Evolutionary conservation across 768 basidiomycete genomes (phyloP), one percentile per base, ranked within the genome.

Genomic region (Phylloporus scabripes): DNA sequence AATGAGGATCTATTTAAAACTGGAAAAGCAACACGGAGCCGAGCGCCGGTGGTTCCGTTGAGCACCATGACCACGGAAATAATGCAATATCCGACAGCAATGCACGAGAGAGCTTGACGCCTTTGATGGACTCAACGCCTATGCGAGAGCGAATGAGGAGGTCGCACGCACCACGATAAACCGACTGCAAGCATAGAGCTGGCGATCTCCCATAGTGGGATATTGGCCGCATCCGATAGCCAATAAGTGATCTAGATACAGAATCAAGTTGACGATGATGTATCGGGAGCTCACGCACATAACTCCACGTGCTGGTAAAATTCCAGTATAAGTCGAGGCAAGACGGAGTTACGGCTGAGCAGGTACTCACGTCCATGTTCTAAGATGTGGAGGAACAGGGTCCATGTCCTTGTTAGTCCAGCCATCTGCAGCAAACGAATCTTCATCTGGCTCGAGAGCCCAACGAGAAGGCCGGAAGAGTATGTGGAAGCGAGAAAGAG

Each of bases 1-100:
- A 92, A 88, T 0, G 86, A 90, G 2, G 90, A 89, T 21, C 91
- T 76, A 54, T 84, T 87, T 15, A 92, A 71, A 45, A 94, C 76
- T n/a, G 64, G 64, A 63, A 92, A 91, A 0, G 83, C 79, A 37
- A 92, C 70, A 56, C 88, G 87, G 26, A 90, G 75, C 18, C 85
- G 78, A 24, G 87, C 86, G n/a, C 87, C 87, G 36, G 83, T 77
- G 3, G 85, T 82, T 44, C 89, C 90, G 58, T 91, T 92, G 45
- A 87, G 70, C 3, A 90, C 80, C 73, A 92, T 81, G 17, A 83
- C 79, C 41, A 80, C 66, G 3, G 85, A 80, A 50, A 92, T 88
- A 56, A 91, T 78, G 54, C 76, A 66, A 61, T 88, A 83, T 9
- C 83, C 87, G 6, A 83, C 70, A 4, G 83, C 82, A 54, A 90